These are phyloP conservation scores for Aciculoconidium aculeatum DNA, from an alignment of 805 yeast species.

Conservation along the genomic window DNA sequence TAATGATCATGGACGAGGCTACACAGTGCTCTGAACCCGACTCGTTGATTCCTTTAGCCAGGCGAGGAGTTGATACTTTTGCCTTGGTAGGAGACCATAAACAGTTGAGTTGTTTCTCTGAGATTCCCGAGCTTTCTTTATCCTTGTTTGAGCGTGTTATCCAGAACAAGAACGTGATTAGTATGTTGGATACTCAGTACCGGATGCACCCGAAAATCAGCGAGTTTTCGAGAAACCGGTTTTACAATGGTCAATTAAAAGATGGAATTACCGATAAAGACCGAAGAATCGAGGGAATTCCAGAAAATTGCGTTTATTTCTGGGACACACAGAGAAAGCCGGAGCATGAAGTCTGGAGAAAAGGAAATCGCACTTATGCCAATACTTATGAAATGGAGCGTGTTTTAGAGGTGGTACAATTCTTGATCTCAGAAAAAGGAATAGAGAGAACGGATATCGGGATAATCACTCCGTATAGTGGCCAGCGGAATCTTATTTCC, in stretches of 20 bases:
- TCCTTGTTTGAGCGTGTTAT: conserved; percentile 66
- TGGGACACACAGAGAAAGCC: conserved; percentile 51
- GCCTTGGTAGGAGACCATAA: conserved; percentile 74
- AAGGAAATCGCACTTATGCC: conserved; percentile 52
- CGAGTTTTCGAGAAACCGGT: conserved; percentile 49
- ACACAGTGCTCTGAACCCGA: conserved; percentile 74
- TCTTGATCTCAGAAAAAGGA: conserved; percentile 48
- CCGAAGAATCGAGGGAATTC: conserved; percentile 41
- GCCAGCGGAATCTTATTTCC: conserved; percentile 63
- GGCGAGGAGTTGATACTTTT: conserved; percentile 61
- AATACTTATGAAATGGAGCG: conserved; percentile 49
- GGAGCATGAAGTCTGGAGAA: conserved; percentile 37
- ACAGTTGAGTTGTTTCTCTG: conserved; percentile 67
- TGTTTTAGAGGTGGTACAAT: conserved; percentile 42
- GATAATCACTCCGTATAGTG: conserved; percentile 70
- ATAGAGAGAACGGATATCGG: conserved; percentile 50
- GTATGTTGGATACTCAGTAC: conserved; percentile 65
- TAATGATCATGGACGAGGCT: conserved; percentile 73
- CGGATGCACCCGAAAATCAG: conserved; percentile 64
- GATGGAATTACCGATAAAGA: conserved; percentile 57
- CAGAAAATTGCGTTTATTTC: conserved; percentile 48
- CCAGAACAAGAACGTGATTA: conserved; percentile 51
- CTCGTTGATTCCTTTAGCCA: conserved; percentile 63
- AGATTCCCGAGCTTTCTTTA: conserved; percentile 58
- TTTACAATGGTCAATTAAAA: conserved; percentile 43